Base-by-base conservation (phyloP, 2,329 filamentous ascomycete species). In the Fusarium piperis region DNA sequence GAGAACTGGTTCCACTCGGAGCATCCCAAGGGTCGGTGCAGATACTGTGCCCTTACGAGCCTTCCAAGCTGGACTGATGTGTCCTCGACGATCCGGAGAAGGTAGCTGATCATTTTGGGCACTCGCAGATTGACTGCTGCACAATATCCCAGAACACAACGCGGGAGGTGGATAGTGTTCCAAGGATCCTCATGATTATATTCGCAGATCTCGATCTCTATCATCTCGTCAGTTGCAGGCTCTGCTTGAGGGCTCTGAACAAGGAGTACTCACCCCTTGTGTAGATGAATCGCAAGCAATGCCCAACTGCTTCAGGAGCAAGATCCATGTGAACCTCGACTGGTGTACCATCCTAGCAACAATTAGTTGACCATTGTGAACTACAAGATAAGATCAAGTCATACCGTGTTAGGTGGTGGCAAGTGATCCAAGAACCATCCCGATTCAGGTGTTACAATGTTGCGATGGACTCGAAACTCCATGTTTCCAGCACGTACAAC, bases 271-370 rank as follows among this genome's bases (percentile, higher is more conserved):
- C 65, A 81, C 81, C 73, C 20, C 77, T 67, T 6, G 78, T 81
- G 59, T 83, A 83, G 57, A 82, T 77, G 63, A 79, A 83, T 30
- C 74, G 73, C 26, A 83, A 73, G 59, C 78, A 78, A 59, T 79
- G 76, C 7, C 67, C 78, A 16, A 78, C 70, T 16, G 79, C 72
- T 44, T 74, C 74, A 8, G 74, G 70, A 23, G 75, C 72, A 44
- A 72, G 75, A 1, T 70, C 52, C 16, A 80, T 46, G 39, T 68
- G 39, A 12, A 83, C 59, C 12, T 73, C 68, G 12, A 78, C 72
- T 1, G 76, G 75, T 5, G 70, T 59, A 11, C 77, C 77, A 39
- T 78, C 72, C 81, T 83, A 30, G 13, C 12, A 12, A 4, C 18
- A 33, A 15, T 74, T 16, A 76, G 59, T 35, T 53, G 26, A 13